These are phyloP conservation scores for Russula dissimulans DNA, from an alignment of 768 basidiomycete genomes.

Conservation along the genomic window DNA sequence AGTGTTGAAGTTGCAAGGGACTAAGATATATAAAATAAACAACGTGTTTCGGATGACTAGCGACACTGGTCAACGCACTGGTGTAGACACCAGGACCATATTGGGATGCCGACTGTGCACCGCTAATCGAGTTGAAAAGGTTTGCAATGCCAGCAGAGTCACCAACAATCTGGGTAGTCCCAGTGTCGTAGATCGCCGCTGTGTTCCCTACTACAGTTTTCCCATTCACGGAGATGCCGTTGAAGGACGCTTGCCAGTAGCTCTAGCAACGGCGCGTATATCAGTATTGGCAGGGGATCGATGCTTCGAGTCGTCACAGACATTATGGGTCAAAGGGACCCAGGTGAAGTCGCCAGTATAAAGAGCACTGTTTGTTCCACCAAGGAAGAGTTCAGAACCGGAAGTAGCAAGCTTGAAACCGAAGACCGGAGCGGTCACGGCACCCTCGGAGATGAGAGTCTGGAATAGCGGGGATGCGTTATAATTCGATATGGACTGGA, in stretches of 20 bases:
- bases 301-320: no score
- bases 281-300: neutral
- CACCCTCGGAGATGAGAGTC: conserved; percentile 33
- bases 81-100: neutral
- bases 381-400: conserved; percentile 31
- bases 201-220: neutral
- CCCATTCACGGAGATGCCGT: neutral
- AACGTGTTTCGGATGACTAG: neutral
- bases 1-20: conserved; percentile 1
- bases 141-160: neutral
- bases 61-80: neutral
- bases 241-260: neutral
- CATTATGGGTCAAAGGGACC: neutral
- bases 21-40: neutral
- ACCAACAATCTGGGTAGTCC: neutral
- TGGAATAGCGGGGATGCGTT: conserved; percentile 27
- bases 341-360: conserved; percentile 13
- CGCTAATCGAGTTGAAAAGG: neutral
- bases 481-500: conserved; percentile 23
- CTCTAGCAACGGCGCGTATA: neutral
- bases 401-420: conserved; percentile 37
- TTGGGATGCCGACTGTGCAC: neutral
- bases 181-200: neutral
- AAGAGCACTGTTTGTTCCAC: conserved; percentile 10
- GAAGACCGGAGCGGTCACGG: conserved; percentile 32